Conservation (phyloP, 2,329 filamentous ascomycete species). For the Claviceps sp. region DNA sequence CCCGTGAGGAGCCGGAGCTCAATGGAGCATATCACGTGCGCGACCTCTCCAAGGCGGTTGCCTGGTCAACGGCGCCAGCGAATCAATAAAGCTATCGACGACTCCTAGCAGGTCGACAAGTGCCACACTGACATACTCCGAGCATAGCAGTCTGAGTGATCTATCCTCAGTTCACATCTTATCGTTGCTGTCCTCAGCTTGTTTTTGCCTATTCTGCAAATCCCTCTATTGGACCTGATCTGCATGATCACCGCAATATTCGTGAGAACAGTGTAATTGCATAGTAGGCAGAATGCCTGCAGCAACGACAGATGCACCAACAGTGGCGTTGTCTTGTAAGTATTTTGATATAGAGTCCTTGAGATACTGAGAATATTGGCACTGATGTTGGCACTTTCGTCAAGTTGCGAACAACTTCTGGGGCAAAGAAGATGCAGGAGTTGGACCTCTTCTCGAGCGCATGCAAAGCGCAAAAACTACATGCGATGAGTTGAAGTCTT, state of each 20-base stretch:
- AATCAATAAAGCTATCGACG: slow-evolving; percentile 1
- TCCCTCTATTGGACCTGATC: neutral
- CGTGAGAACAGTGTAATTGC: neutral
- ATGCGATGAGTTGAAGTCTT: slow-evolving; percentile 81
- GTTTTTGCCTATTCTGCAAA: neutral
- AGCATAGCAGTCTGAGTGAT: neutral
- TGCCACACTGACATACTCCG: neutral
- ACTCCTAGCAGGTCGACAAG: neutral
- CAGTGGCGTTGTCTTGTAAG: slow-evolving; percentile 56
- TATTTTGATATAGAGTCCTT: neutral
- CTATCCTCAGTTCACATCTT: neutral
- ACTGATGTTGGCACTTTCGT: neutral
- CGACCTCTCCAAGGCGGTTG: slow-evolving; percentile 1
- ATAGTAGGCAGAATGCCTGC: slow-evolving; percentile 39
- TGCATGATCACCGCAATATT: neutral
- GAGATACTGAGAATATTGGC: no score
- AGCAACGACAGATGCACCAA: slow-evolving; percentile 46
- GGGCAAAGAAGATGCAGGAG: slow-evolving; percentile 97
- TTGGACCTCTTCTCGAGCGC: slow-evolving; percentile 78
- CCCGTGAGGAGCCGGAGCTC: neutral
- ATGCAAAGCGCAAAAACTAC: slow-evolving; percentile 93
- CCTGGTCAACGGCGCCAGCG: slow-evolving; percentile 8
- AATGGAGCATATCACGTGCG: slow-evolving; percentile 14
- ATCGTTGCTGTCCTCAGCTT: neutral
- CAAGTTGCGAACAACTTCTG: slow-evolving; percentile 98